Conservation (phyloP, 2,329 filamentous ascomycete genomes). For the Septoria petroselini region DNA sequence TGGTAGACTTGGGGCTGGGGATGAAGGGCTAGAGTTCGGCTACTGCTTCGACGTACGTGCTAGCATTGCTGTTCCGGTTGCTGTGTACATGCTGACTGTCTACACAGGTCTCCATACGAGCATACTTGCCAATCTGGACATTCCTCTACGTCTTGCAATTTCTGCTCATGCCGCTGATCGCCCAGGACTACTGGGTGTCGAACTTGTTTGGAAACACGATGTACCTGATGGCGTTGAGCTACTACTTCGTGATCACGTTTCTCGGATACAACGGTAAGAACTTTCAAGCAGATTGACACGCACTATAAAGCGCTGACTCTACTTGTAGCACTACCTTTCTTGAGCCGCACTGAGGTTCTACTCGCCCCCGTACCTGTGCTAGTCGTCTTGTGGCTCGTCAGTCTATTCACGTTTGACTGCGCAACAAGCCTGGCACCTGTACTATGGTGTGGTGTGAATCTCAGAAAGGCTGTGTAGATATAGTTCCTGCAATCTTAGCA, state of each 20-base stretch:
- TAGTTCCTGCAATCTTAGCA: neutral
- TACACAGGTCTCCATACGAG: constrained; percentile 52
- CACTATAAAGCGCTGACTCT: constrained; percentile 19
- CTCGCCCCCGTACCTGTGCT: constrained; percentile 61
- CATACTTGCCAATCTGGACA: constrained; percentile 65
- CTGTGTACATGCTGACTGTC: constrained; percentile 43
- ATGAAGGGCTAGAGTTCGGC: constrained; percentile 63
- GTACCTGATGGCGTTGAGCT: constrained; percentile 62
- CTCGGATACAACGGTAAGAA: constrained; percentile 61
- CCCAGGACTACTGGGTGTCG: constrained; percentile 54
- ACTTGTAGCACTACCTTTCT: constrained; percentile 57
- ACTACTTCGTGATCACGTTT: constrained; percentile 68
- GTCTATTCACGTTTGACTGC: constrained; percentile 52
- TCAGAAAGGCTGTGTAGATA: constrained; percentile 43
- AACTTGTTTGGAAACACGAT: constrained; percentile 63
- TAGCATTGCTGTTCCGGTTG: neutral
- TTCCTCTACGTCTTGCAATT: constrained; percentile 67
- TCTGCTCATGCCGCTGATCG: constrained; percentile 61
- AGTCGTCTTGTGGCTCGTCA: constrained; percentile 57
- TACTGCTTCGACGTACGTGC: constrained; percentile 65
- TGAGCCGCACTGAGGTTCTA: constrained; percentile 65
- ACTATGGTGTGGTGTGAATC: constrained; percentile 48
- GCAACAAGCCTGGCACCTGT: constrained; percentile 52
- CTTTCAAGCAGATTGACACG: neutral
- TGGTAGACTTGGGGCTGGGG: constrained; percentile 16